Evolutionary conservation across 805 yeast genomes (phyloP).

Genomic region (Tetrapisispora arboricola): DNA sequence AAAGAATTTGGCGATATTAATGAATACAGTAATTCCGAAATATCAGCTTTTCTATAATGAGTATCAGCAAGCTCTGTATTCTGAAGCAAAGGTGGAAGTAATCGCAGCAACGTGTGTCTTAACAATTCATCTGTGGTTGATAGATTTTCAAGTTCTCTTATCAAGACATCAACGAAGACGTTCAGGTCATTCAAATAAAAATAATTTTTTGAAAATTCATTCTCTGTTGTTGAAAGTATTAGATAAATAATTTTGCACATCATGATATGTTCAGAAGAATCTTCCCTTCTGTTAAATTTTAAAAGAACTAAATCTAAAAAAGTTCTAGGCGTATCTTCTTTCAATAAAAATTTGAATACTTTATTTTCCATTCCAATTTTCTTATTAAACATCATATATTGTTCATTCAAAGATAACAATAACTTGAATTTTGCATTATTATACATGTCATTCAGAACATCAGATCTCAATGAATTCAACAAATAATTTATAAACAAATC

Average conservation of each 20-base stretch:
- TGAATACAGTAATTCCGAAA: slow-evolving; percentile 41
- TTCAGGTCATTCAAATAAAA: slow-evolving; percentile 77
- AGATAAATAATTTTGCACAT: slow-evolving; percentile 69
- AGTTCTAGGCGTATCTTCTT: slow-evolving; percentile 34
- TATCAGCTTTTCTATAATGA: slow-evolving; percentile 47
- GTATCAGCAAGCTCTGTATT: slow-evolving; percentile 51
- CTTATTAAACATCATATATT: slow-evolving; percentile 57
- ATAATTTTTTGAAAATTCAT: slow-evolving; percentile 46
- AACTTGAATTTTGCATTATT: slow-evolving; percentile 62
- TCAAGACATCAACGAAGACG: slow-evolving; percentile 71
- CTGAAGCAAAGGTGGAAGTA: slow-evolving; percentile 58
- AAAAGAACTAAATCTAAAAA: slow-evolving; percentile 64
- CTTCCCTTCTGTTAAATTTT: slow-evolving; percentile 65
- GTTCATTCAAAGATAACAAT: slow-evolving; percentile 73
- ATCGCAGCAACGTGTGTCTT: slow-evolving; percentile 64
- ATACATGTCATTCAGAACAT: slow-evolving; percentile 42
- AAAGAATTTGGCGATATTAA: slow-evolving; percentile 28
- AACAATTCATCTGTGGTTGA: slow-evolving; percentile 48
- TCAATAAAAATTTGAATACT: slow-evolving; percentile 45
- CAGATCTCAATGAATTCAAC: slow-evolving; percentile 36
- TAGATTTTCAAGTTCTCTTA: slow-evolving; percentile 67
- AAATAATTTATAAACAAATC: slow-evolving; percentile 38
- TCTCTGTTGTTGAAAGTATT: slow-evolving; percentile 47
- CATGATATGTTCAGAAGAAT: slow-evolving; percentile 62
- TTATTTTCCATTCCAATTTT: slow-evolving; percentile 32